Base-by-base conservation (phyloP, 495 filamentous ascomycete species). In the Xylaria sp. region DNA sequence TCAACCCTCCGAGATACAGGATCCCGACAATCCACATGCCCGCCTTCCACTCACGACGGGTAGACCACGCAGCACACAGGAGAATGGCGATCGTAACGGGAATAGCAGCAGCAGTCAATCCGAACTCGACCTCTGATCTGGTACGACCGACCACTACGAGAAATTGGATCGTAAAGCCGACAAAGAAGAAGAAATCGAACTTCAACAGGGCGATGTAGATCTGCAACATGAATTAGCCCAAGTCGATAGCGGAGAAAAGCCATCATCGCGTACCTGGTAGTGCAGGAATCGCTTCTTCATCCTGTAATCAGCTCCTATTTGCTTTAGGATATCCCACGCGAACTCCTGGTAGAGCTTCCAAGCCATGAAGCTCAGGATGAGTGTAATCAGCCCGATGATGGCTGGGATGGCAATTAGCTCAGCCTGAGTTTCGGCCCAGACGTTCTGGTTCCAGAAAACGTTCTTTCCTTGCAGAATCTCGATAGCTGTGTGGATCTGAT, bases 161-260 rank as follows among this genome's bases (percentile, higher is more conserved):
- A 82, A 99, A 98, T 78, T 99, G 96, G 46, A 99, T 91, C 7
- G 95, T 98, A 77, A 99, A 99, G 17, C 94, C 96, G 63, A 99
- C 89, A 88, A 99, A 99, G 87, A 99, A 97, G 88, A 99, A 99
- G 81, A 99, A 98, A 83, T 99, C 96, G 80, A 99, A 99, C 81
- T 99, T 99, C 64, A 99, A 87, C 12, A 98, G 88, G 44, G 97
- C 93, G 76, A 99, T 98, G 82, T 97, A 99, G 77, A 99, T 94
- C 95, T 98, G 72, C 31, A 9, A 52, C 44, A n/a, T 24, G 3
- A 33, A 68, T 89, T 72, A 86, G 79, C 62, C 53, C 70, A 40
- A 44, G 17, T 43, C 67, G 35, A 11, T 48, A 62, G 19, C 41
- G 31, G 14, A 31, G 24, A 57, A 19, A n/a, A 57, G 48, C 17